Percentiles rank a stretch among this genome's conserved stretches.
phyloP scores from a whole-genome alignment of 306 rosid genomes.

The Pyrus bretschneideri region DNA sequence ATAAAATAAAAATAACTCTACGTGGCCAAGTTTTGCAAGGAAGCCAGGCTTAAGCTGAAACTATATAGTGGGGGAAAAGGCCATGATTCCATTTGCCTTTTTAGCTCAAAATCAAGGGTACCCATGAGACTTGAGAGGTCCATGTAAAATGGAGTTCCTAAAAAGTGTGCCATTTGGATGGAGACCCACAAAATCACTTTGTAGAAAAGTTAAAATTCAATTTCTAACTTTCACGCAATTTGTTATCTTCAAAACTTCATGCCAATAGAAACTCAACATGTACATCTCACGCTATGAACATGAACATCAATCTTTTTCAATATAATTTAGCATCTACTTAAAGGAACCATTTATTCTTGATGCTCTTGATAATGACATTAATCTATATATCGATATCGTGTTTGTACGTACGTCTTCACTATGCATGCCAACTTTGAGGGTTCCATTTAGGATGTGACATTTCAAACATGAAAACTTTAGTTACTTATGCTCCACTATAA shows the following conservation, averaged over 20 bases:
- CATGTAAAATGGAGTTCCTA: slow-evolving; percentile 39
- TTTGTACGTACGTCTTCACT: neutral
- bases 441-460: neutral
- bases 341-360: slow-evolving; percentile 17
- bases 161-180: slow-evolving; percentile 27
- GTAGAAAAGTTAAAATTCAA: slow-evolving; percentile 31
- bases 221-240: neutral
- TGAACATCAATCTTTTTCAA: slow-evolving; percentile 9
- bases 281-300: neutral
- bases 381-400: neutral
- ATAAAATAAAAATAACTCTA: neutral
- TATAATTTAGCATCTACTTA: slow-evolving; percentile 12
- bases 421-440: neutral
- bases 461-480: neutral
- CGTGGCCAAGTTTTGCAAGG: slow-evolving; percentile 9
- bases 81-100: slow-evolving; percentile 26
- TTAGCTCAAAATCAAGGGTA: slow-evolving; percentile 22
- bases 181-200: slow-evolving; percentile 4
- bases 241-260: neutral
- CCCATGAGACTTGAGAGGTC: slow-evolving; percentile 61
- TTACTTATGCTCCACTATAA: neutral
- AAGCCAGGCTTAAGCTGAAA: slow-evolving; percentile 30
- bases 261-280: slow-evolving; percentile 15
- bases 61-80: slow-evolving; percentile 7
- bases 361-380: slow-evolving; percentile 7